These are phyloP conservation scores for Pisolithus thermaeus DNA, from an alignment of 1,284 basidiomycete species.

Conservation along the genomic window DNA sequence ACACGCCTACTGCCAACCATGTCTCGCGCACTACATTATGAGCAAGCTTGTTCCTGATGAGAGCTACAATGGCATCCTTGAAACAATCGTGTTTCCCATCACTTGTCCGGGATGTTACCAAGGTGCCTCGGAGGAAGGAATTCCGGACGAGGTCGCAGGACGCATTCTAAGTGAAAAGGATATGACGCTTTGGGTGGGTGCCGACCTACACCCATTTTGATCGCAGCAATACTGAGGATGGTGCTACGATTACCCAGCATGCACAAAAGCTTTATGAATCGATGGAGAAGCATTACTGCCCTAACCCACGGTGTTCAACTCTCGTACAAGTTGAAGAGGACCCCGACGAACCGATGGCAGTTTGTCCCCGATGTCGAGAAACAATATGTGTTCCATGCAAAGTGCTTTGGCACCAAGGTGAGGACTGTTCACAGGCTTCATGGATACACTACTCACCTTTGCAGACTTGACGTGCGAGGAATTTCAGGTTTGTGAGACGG, in stretches of 20 bases:
- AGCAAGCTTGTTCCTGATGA: slow-evolving; percentile 34
- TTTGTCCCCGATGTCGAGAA: slow-evolving; percentile 31
- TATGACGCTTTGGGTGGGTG: slow-evolving; percentile 33
- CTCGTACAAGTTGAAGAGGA: slow-evolving; percentile 34
- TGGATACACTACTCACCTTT: neutral
- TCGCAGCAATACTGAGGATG: neutral
- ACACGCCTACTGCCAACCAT: slow-evolving; percentile 35
- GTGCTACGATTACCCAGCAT: slow-evolving; percentile 23
- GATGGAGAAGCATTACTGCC: slow-evolving; percentile 34
- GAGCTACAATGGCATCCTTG: slow-evolving; percentile 22
- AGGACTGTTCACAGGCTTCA: slow-evolving; percentile 4
- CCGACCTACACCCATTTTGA: neutral
- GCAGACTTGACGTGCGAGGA: slow-evolving; percentile 34
- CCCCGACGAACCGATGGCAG: slow-evolving; percentile 29
- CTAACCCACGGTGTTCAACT: slow-evolving; percentile 35
- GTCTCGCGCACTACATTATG: slow-evolving; percentile 32
- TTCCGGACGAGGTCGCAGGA: slow-evolving; percentile 31
- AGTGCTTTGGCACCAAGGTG: slow-evolving; percentile 34
- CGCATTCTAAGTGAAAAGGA: slow-evolving; percentile 29
- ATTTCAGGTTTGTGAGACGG: slow-evolving; percentile 25
- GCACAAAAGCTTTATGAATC: slow-evolving; percentile 35
- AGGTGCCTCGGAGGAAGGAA: slow-evolving; percentile 30
- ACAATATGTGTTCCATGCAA: slow-evolving; percentile 34
- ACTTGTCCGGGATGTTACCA: slow-evolving; percentile 35
- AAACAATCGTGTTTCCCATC: slow-evolving; percentile 34